Conservation (phyloP, 2,329 filamentous ascomycete genomes). For the Macrophomina phaseolina region DNA sequence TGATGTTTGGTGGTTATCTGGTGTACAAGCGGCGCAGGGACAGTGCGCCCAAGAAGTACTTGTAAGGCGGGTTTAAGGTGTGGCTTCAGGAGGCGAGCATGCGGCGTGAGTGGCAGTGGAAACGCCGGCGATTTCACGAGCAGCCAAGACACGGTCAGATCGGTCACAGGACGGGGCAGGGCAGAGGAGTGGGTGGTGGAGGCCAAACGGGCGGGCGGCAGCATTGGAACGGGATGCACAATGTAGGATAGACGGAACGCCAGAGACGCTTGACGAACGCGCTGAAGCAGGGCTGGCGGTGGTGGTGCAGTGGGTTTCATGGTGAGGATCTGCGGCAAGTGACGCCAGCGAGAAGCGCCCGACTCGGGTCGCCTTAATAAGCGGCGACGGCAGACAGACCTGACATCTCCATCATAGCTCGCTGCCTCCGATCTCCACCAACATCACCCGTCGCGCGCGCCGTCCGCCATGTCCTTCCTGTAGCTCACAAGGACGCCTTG, state of each 20-base stretch:
- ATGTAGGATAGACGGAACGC: conserved; percentile 17
- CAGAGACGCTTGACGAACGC: not conserved
- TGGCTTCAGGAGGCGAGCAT: conserved; percentile 9
- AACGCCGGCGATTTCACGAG: not conserved
- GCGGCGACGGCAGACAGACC: conserved; percentile 9
- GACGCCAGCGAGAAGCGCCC: conserved; percentile 17
- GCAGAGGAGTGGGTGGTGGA: not conserved
- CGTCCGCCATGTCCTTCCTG: conserved; percentile 14
- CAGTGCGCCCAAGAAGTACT: conserved; percentile 87
- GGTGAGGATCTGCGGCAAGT: conserved; percentile 16
- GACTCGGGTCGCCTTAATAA: conserved; percentile 15
- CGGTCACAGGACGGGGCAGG: not conserved
- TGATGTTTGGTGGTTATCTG: conserved; percentile 72
- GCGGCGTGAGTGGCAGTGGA: not conserved
- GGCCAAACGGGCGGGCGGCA: not conserved
- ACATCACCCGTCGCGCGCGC: conserved; percentile 15
- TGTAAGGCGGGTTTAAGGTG: conserved; percentile 53
- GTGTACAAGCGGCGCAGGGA: conserved; percentile 80
- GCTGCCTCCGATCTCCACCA: conserved; percentile 18
- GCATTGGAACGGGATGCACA: not conserved
- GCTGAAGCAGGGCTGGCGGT: not conserved
- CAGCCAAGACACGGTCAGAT: not conserved
- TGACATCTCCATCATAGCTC: conserved; percentile 24
- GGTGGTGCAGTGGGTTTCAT: not conserved
- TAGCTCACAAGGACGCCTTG: conserved; percentile 3